Percentiles rank a stretch among this genome's conserved stretches.
Conservation (phyloP, 2,329 filamentous ascomycete genomes). For the Aspergillus viridinutans region DNA sequence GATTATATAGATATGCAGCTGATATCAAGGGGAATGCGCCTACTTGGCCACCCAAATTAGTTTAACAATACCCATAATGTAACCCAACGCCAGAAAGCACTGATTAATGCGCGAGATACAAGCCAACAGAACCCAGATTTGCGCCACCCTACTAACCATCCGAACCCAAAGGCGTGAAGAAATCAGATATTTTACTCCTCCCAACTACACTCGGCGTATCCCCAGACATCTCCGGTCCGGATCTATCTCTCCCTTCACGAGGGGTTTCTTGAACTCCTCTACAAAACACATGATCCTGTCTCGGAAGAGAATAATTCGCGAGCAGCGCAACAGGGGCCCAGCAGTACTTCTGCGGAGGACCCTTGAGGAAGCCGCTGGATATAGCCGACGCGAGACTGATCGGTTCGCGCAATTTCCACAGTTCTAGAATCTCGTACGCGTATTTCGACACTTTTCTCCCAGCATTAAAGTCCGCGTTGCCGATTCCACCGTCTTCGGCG, state of each 20-base stretch:
- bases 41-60: neutral
- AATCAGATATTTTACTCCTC: too few relatives aligned
- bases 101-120: too few relatives aligned
- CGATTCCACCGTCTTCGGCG: conserved; percentile 41
- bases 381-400: conserved; percentile 52
- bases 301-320: conserved; percentile 4
- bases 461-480: conserved; percentile 41
- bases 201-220: too few relatives aligned
- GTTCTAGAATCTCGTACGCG: too few relatives aligned
- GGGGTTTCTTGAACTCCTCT: neutral
- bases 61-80: neutral
- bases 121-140: too few relatives aligned
- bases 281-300: conserved; percentile 8
- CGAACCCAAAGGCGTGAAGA: too few relatives aligned
- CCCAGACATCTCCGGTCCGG: too few relatives aligned
- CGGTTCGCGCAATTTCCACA: conserved; percentile 16
- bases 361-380: conserved; percentile 52
- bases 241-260: too few relatives aligned
- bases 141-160: too few relatives aligned
- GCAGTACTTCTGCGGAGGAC: conserved; percentile 46
- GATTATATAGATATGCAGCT: conserved; percentile 4
- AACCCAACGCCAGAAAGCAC: too few relatives aligned
- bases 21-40: neutral
- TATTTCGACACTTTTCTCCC: too few relatives aligned
- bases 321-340: conserved; percentile 11